phyloP scores from a whole-genome alignment of 495 filamentous ascomycete genomes.

The Aspergillus funiculosus region DNA sequence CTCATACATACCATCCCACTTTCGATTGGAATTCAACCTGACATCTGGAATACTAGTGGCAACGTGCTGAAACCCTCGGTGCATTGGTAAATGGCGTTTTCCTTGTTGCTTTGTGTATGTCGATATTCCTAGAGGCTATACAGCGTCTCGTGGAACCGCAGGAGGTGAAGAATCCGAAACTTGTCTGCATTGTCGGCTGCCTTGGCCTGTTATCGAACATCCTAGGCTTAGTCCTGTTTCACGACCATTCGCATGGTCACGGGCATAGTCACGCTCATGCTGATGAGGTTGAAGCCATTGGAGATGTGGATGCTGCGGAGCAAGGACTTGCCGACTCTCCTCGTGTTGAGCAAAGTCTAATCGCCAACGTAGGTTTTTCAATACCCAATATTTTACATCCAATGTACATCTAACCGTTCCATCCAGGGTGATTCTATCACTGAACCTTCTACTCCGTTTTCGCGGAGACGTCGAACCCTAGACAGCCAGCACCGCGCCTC shows the following conservation, averaged over 20 bases:
- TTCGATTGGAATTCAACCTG: conserved; percentile 11
- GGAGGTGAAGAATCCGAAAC: conserved; percentile 69
- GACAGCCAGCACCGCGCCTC: conserved; percentile 44
- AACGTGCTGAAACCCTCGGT: conserved; percentile 96
- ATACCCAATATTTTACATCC: conserved; percentile 16
- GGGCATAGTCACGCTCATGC: conserved; percentile 49
- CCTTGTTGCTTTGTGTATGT: conserved; percentile 87
- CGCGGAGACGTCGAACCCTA: conserved; percentile 27
- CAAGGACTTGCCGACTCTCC: conserved; percentile 29
- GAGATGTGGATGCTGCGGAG: conserved; percentile 33
- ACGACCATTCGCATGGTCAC: conserved; percentile 88
- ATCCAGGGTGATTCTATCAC: conserved; percentile 20
- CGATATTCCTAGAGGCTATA: conserved; percentile 91
- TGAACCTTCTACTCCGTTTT: conserved; percentile 25
- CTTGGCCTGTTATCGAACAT: conserved; percentile 85
- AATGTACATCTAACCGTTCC: background rate
- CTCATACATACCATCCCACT: conserved; percentile 4
- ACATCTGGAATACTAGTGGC: conserved; percentile 59
- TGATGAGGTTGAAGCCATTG: conserved; percentile 27
- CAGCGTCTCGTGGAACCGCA: conserved; percentile 85
- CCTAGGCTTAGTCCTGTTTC: conserved; percentile 80
- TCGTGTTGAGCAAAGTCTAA: conserved; percentile 39
- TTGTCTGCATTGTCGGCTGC: conserved; percentile 84
- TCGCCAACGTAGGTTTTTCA: conserved; percentile 44
- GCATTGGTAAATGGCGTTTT: conserved; percentile 96